Conservation (phyloP, 179 eudicot species). For the Drosera spatulata region DNA sequence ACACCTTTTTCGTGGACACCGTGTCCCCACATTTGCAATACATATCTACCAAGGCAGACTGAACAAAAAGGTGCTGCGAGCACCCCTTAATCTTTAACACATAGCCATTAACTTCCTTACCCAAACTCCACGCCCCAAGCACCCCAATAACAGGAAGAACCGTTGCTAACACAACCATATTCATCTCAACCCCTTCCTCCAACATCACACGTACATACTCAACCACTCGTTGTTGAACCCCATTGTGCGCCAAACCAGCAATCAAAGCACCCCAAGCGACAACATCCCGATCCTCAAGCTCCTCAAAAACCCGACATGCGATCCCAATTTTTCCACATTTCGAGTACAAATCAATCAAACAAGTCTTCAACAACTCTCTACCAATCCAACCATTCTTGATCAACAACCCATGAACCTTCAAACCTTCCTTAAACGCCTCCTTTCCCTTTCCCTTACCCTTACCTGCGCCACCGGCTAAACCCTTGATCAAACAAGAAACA, state of each 20-base stretch:
- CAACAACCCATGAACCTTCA: slow-evolving; percentile 61
- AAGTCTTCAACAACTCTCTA: slow-evolving; percentile 41
- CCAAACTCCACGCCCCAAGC: slow-evolving; percentile 38
- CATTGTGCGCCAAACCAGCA: slow-evolving; percentile 76
- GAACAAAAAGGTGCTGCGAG: slow-evolving; percentile 50
- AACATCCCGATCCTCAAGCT: slow-evolving; percentile 56
- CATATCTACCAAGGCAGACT: slow-evolving; percentile 80
- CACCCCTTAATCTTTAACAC: slow-evolving; percentile 52
- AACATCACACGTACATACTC: slow-evolving; percentile 54
- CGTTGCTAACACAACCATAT: slow-evolving; percentile 62
- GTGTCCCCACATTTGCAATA: slow-evolving; percentile 88
- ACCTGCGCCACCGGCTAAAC: slow-evolving; percentile 55
- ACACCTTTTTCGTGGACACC: slow-evolving; percentile 55
- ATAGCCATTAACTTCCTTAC: slow-evolving; percentile 69
- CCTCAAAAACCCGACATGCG: slow-evolving; percentile 59
- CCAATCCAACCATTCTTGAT: slow-evolving; percentile 64
- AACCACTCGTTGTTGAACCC: slow-evolving; percentile 41
- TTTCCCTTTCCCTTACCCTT: too few relatives aligned
- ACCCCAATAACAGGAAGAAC: slow-evolving; percentile 70
- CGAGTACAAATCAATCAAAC: slow-evolving; percentile 82
- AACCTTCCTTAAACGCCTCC: slow-evolving; percentile 36
- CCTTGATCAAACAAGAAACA: slow-evolving; percentile 80
- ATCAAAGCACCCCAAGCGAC: slow-evolving; percentile 87
- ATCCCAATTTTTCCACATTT: slow-evolving; percentile 72
- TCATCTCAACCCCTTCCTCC: slow-evolving; percentile 37